Evolutionary conservation across 208 protist genomes (phyloP), one percentile per base, ranked within the genome.

Genomic region (Acanthamoeba castellanii): DNA sequence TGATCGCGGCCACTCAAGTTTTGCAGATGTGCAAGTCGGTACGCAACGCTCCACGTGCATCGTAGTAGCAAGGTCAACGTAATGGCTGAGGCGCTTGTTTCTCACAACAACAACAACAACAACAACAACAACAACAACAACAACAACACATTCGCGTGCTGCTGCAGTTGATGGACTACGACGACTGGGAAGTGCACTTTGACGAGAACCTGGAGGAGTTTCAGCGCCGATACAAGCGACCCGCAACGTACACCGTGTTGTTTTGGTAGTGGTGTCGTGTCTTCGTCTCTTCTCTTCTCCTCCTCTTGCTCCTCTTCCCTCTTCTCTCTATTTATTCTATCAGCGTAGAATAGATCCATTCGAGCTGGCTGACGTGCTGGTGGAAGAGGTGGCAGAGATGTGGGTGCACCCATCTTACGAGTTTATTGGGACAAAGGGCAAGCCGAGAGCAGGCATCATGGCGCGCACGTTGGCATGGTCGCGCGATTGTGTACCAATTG

Each of bases 21-120:
- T 34, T 95, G 50, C n/a, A 85, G 42, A 93, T 96, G 66, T 66
- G 55, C 59, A 92, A 95, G 45, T 72, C 37, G 88, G 57, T 72
- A 78, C 22, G 34, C 8, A 52, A 27, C 50, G 9, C 20, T 57
- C 76, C 2, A 50, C 34, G 11, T 34, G 18, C 9, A 22, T 47
- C 11, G 0, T 85, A 0, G 42, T 85, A 8, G 42, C 32, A 16
- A 13, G 64, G 32, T 25, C 30, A n/a, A n/a, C n/a, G n/a, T n/a
- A n/a, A n/a, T n/a, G n/a, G n/a, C n/a, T n/a, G n/a, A n/a, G n/a
- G 81, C 42, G 14, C 27, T 16, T 57, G 22, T 27, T 47, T 8
- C 50, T 30, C 8, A 32, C 18, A 18, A 14, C 27, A 42, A 7
- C 74, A n/a, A n/a, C n/a, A n/a, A n/a, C n/a, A n/a, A n/a, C n/a